Conservation (phyloP, 495 filamentous ascomycete species). For the Hypomontagnella submonticulosa region DNA sequence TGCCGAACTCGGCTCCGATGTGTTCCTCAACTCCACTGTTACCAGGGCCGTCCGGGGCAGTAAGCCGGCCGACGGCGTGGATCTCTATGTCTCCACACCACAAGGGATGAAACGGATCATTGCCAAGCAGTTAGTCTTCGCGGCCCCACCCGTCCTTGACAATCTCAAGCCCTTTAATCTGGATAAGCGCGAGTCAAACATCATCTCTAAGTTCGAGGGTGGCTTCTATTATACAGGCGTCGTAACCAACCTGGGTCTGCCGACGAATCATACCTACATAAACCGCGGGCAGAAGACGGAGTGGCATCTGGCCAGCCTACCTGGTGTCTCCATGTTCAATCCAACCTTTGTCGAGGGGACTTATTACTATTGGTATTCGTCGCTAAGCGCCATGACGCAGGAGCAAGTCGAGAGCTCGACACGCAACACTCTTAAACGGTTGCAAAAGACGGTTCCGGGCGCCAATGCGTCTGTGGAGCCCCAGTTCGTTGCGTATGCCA, state of each 20-base stretch:
- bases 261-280: slow-evolving; percentile 21
- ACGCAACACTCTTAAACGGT: slow-evolving; percentile 24
- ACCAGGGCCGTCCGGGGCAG: slow-evolving; percentile 15
- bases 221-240: slow-evolving; percentile 35
- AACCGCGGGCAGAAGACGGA: slow-evolving; percentile 29
- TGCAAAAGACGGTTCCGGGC: slow-evolving; percentile 23
- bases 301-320: slow-evolving; percentile 21
- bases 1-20: slow-evolving; percentile 48
- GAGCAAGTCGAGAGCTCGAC: slow-evolving; percentile 24
- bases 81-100: slow-evolving; percentile 30
- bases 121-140: slow-evolving; percentile 60
- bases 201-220: slow-evolving; percentile 49
- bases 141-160: slow-evolving; percentile 53
- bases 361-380: slow-evolving; percentile 41
- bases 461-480: slow-evolving; percentile 19
- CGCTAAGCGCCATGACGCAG: slow-evolving; percentile 20
- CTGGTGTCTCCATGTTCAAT: slow-evolving; percentile 36
- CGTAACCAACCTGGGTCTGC: slow-evolving; percentile 27
- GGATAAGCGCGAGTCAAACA: slow-evolving; percentile 45
- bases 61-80: slow-evolving; percentile 27
- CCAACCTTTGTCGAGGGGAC: slow-evolving; percentile 33
- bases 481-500: slow-evolving; percentile 42
- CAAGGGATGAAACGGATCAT: slow-evolving; percentile 47
- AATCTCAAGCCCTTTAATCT: slow-evolving; percentile 51
- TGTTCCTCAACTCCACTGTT: slow-evolving; percentile 45